Base-by-base conservation (phyloP, 208 protist genomes). In the Phytomonas sp. region DNA sequence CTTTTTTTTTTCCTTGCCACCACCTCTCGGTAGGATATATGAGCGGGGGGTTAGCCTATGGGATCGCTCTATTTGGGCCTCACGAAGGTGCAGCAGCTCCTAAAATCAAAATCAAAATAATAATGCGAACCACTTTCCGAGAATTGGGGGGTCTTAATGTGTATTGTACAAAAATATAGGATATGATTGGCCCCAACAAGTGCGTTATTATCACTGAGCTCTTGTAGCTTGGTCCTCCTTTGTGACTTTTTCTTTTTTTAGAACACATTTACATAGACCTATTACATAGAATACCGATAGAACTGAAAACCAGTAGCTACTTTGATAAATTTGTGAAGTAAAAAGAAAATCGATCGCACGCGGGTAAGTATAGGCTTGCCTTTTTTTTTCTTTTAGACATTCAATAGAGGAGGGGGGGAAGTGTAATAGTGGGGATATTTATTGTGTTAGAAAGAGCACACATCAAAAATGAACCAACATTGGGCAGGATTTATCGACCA, bases 401-500 rank as follows among this genome's bases (percentile, higher is more conserved):
- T 51, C 9, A 51, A 51, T 51, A 51, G 40, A 36, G 17, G 20
- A 63, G n/a, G n/a, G n/a, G n/a, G 60, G 3, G 60, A 63, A 63
- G 60, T 32, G 60, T 51, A 51, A 4, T 51, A 51, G 40, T 40
- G 36, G 9, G 9, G 13, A 51, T 17, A 51, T 51, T 51, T 51
- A 17, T 51, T 51, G 40, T 17, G 40, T 20, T 51, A 51, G 20
- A 51, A 51, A 9, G 20, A 51, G 13, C 40, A 17, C 40, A 4
- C 2, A 20, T 20, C 9, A 20, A 51, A 82, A 9, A 56, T 73
- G 23, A 34, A 72, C 8, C 77, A 85, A 29, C 83, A 73, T 26
- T 84, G 79, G 79, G 61, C 72, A 40, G 62, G 46, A 9, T 73
- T 76, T 7, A 71, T 84, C 7, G 79, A 84, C 68, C 75, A 70